A percentile compares a stretch with the other conserved stretches of the same genome.
These are phyloP conservation scores for Tilletiaria anomala DNA, from an alignment of 1,284 basidiomycete genomes.

Conservation along the genomic window DNA sequence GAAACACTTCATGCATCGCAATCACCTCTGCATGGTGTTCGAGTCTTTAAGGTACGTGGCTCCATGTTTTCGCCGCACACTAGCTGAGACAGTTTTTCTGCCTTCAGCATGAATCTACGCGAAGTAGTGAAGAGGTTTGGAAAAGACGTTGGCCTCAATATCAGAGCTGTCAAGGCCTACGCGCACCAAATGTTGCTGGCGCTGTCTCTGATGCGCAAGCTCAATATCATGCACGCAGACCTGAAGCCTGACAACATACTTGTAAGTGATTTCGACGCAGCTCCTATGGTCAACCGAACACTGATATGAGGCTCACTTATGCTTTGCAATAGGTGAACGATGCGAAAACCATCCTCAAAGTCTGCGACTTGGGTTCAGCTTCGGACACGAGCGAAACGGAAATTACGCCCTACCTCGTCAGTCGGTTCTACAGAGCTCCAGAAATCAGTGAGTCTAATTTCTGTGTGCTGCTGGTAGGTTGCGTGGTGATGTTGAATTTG, in stretches of 20 bases:
- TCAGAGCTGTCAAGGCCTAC: conserved; percentile 91
- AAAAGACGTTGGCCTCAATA: conserved; percentile 90
- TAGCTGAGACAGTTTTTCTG: too few species aligned
- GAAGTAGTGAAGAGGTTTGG: conserved; percentile 98
- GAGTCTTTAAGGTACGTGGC: conserved; percentile 58
- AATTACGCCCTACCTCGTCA: conserved; percentile 94
- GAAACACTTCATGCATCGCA: conserved; percentile 86
- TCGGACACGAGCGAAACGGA: conserved; percentile 86
- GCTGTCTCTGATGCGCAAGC: conserved; percentile 66
- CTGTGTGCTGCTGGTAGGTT: not conserved
- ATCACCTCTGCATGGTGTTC: conserved; percentile 91
- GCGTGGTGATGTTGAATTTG: not conserved
- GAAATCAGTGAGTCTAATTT: conserved; percentile 66
- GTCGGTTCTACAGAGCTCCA: conserved; percentile 92
- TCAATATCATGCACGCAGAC: conserved; percentile 90
- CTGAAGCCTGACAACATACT: conserved; percentile 46
- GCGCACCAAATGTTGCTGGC: conserved; percentile 88
- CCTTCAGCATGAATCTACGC: conserved; percentile 72
- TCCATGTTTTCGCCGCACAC: not conserved
- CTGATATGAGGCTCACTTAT: not conserved
- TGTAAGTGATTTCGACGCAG: too few species aligned
- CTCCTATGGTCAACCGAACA: not conserved
- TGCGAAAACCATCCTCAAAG: conserved; percentile 77
- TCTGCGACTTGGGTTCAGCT: conserved; percentile 93
- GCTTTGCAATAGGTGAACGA: too few species aligned